These are phyloP conservation scores for Crithidia thermophila DNA, from an alignment of 208 protist species.

Conservation along the genomic window DNA sequence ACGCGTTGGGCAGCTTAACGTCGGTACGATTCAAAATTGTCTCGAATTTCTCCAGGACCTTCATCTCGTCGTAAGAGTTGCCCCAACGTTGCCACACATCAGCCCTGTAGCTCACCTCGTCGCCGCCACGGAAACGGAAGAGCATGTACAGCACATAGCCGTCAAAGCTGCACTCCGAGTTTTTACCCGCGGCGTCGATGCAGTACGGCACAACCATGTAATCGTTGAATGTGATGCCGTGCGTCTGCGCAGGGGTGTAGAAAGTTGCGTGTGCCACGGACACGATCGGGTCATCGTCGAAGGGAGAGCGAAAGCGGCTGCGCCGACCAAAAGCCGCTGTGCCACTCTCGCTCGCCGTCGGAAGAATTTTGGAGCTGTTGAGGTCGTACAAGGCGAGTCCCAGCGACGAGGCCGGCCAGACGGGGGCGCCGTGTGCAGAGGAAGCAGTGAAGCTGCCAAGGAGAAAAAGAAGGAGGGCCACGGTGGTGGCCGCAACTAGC, in stretches of 20 bases:
- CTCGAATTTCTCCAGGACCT: conserved; percentile 23
- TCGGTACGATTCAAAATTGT: conserved; percentile 18
- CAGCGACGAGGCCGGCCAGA: neutral
- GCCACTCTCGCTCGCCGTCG: conserved; percentile 2
- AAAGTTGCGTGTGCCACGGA: conserved; percentile 19
- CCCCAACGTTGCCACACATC: conserved; percentile 27
- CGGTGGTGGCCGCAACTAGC: neutral
- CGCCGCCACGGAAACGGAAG: conserved; percentile 27
- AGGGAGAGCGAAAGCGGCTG: conserved; percentile 21
- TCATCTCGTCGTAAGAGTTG: conserved; percentile 7
- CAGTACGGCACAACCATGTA: conserved; percentile 31
- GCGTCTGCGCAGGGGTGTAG: neutral
- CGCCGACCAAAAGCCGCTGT: conserved; percentile 16
- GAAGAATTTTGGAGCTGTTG: conserved; percentile 21
- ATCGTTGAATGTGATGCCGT: neutral
- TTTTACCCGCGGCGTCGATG: neutral
- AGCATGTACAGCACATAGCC: conserved; percentile 25
- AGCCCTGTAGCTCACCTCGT: conserved; percentile 27
- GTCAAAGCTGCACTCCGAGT: conserved; percentile 9
- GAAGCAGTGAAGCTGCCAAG: neutral
- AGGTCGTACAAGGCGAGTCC: conserved; percentile 29
- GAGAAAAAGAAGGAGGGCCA: neutral
- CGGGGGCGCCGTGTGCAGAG: too few relatives aligned
- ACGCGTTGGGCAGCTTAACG: too few relatives aligned
- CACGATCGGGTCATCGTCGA: conserved; percentile 6